phyloP scores from a whole-genome alignment of 2,329 filamentous ascomycete genomes.

The Lomentospora prolificans region DNA sequence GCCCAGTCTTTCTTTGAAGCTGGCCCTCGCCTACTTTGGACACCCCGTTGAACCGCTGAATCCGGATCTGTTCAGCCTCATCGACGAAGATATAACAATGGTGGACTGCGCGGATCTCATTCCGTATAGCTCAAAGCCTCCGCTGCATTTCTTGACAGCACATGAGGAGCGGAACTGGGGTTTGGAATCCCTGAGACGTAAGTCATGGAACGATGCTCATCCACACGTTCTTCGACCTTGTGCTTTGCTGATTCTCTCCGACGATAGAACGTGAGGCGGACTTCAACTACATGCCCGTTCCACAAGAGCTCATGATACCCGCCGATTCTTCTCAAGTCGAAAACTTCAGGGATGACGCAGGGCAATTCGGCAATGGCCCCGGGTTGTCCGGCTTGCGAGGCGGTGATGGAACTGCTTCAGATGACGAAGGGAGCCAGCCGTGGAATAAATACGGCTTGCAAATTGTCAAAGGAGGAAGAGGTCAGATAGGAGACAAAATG shows the following conservation, averaged over 20 bases:
- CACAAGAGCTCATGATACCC: not conserved
- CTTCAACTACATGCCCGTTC: not conserved
- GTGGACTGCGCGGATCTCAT: slow-evolving; percentile 13
- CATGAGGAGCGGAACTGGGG: slow-evolving; percentile 22
- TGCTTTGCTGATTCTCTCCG: too few relatives aligned
- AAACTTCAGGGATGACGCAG: too few relatives aligned
- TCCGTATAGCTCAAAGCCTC: slow-evolving; percentile 16
- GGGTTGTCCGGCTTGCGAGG: too few relatives aligned
- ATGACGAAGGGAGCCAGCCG: too few relatives aligned
- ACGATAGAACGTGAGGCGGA: not conserved
- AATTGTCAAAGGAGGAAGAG: not conserved
- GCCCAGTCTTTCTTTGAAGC: slow-evolving; percentile 26
- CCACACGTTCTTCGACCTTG: not conserved
- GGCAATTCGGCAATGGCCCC: too few relatives aligned
- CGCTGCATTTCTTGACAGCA: slow-evolving; percentile 22
- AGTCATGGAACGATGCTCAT: slow-evolving; percentile 1
- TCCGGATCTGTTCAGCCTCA: slow-evolving; percentile 11
- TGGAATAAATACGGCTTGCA: too few relatives aligned
- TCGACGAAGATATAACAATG: slow-evolving; percentile 17
- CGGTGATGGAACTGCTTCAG: too few relatives aligned
- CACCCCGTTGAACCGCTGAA: slow-evolving; percentile 30
- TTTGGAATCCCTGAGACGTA: slow-evolving; percentile 16
- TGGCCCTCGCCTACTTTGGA: slow-evolving; percentile 38
- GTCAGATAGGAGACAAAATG: not conserved
- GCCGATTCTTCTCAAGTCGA: too few relatives aligned